phyloP scores from a whole-genome alignment of 495 filamentous ascomycete species.

The Aspergillus funiculosus region DNA sequence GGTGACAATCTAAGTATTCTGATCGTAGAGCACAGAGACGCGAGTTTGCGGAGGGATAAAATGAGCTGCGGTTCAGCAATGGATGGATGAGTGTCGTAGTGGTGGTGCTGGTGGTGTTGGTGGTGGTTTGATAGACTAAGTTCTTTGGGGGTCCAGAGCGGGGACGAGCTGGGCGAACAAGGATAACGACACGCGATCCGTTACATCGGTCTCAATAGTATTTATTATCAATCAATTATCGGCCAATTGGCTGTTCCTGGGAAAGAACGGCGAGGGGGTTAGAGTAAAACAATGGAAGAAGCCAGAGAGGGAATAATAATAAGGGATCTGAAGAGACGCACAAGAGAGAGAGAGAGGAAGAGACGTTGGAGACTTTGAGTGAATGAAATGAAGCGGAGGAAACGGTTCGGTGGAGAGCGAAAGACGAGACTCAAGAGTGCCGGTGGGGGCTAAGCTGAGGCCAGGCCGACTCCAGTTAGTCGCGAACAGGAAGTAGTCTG shows the following conservation, averaged over 20 bases:
- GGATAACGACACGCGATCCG: conserved; percentile 29
- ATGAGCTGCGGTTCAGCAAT: conserved; percentile 13
- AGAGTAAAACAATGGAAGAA: conserved; percentile 11
- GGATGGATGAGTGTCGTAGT: no score
- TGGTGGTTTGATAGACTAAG: conserved; percentile 13
- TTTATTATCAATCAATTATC: conserved; percentile 15
- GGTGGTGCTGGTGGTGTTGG: no score
- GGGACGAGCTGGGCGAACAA: conserved; percentile 26
- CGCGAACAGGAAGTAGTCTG: neutral
- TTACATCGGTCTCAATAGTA: conserved; percentile 38
- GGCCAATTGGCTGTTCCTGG: conserved; percentile 11
- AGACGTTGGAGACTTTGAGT: conserved; percentile 8
- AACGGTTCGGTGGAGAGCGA: conserved; percentile 10
- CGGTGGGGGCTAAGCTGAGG: conserved; percentile 13
- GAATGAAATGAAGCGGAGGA: conserved; percentile 11
- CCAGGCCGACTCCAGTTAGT: conserved; percentile 15
- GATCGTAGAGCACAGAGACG: no score
- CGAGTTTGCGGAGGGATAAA: conserved; percentile 3
- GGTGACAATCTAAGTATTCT: no score
- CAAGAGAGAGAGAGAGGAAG: conserved; percentile 7
- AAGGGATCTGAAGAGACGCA: conserved; percentile 2
- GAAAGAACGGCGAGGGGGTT: neutral
- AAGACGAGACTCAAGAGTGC: conserved; percentile 5
- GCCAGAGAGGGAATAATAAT: conserved; percentile 5
- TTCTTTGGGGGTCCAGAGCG: conserved; percentile 18